Evolutionary conservation across 495 filamentous ascomycete genomes (phyloP).

Genomic region (Ascobolus immersus): DNA sequence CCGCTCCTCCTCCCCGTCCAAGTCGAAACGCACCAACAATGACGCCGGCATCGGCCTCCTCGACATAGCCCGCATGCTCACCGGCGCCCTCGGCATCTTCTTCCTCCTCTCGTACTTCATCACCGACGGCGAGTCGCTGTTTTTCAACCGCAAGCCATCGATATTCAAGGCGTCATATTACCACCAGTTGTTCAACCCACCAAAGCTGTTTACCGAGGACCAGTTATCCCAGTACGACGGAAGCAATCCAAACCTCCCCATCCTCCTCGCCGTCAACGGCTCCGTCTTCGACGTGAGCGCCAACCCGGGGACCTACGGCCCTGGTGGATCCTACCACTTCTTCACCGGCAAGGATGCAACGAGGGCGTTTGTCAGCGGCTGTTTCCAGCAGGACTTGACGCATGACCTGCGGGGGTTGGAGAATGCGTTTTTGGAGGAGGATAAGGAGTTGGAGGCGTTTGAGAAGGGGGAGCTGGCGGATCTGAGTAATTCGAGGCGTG

Average conservation of each 20-base stretch:
- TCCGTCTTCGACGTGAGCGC: slow-evolving; percentile 79
- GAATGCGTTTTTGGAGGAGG: slow-evolving; percentile 62
- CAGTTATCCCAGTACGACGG: slow-evolving; percentile 59
- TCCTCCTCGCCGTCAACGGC: slow-evolving; percentile 84
- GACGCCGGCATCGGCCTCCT: slow-evolving; percentile 27
- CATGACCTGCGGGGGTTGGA: slow-evolving; percentile 66
- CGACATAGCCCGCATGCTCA: slow-evolving; percentile 52
- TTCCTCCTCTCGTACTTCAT: slow-evolving; percentile 54
- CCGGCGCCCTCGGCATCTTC: slow-evolving; percentile 40
- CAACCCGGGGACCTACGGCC: slow-evolving; percentile 55
- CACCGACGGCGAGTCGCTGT: slow-evolving; percentile 40
- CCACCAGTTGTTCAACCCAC: slow-evolving; percentile 15
- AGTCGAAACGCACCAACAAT: slow-evolving; percentile 20
- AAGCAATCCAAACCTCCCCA: slow-evolving; percentile 41
- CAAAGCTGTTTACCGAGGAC: slow-evolving; percentile 37
- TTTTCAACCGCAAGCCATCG: slow-evolving; percentile 13
- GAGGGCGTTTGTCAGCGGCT: slow-evolving; percentile 86
- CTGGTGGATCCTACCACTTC: slow-evolving; percentile 65
- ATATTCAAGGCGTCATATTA: background rate
- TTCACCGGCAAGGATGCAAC: slow-evolving; percentile 74
- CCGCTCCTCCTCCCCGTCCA: slow-evolving; percentile 14
- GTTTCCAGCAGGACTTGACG: slow-evolving; percentile 66
- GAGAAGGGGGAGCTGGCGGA: slow-evolving; percentile 27
- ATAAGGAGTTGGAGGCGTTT: slow-evolving; percentile 25
- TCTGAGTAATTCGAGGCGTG: too few relatives aligned